Base-by-base conservation (phyloP, 2,329 filamentous ascomycete species). In the Alternaria conjuncta region DNA sequence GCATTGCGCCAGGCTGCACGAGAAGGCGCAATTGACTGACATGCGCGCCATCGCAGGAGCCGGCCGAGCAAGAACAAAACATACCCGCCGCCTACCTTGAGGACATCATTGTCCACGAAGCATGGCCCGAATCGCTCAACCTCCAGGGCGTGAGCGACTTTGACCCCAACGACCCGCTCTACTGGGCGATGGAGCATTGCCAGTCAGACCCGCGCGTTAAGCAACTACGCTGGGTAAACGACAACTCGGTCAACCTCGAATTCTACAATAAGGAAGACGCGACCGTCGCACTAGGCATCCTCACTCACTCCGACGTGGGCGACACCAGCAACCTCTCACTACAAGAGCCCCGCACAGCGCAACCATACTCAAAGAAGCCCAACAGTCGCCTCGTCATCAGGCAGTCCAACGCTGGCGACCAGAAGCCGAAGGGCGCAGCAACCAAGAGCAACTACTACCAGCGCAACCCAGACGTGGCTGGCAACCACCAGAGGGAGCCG, bases 391-490 rank as follows among this genome's bases (percentile, higher is more conserved):
- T 99, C 5, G 86, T 89, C 62, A 84, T 97, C 45, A 89, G 96
- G 53, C 86, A 92, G 64, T 91, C 94, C 1, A 86, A 94, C 6
- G 84, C 86, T 25, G 86, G 88, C 21, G 96, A 99, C 81, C 90
- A 86, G 76, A 99, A 99, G 81, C 87, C 89, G 72, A 87, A 84
- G 46, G 90, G 92, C 44, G 95, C 96, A 2, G 88, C 93, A 11
- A 87, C 91, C 55, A 87, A 92, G 65, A 98, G 95, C 80, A 88
- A 93, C 12, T 98, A 96, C 82, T 99, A 99, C 78, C 88, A 97
- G 36, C 86, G 96, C 73, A 92, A 98, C 72, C 95, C 95, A 1
- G 92, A 97, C 91, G 3, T 89, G 90, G 70, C 93, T 92, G 81
- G 87, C 88, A 69, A 71, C 56, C 84, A 89, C 66, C 86, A 89